A percentile compares a stretch with the other conserved stretches of the same genome.
These are phyloP conservation scores for Alternaria dauci DNA, from an alignment of 2,329 filamentous ascomycete genomes.

Conservation along the genomic window DNA sequence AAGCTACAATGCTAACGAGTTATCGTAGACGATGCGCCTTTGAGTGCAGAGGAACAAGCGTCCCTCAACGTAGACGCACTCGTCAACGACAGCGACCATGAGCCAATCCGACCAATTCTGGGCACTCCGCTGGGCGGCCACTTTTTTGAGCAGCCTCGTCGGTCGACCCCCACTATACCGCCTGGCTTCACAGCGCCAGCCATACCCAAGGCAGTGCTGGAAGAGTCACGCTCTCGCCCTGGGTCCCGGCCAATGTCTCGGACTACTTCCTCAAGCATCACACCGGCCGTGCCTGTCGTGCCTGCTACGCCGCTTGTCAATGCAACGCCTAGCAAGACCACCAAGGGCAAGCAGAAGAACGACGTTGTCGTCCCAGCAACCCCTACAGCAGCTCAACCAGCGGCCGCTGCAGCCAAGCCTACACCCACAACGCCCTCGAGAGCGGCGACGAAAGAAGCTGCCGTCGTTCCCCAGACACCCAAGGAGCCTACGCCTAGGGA, in stretches of 20 bases:
- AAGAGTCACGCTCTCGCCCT: conserved; percentile 31
- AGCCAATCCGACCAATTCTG: conserved; percentile 42
- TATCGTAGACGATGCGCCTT: conserved; percentile 67
- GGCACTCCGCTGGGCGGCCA: conserved; percentile 32
- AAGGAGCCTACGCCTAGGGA: conserved; percentile 19
- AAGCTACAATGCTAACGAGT: conserved; percentile 53
- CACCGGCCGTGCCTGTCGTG: conserved; percentile 52
- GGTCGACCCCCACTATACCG: conserved; percentile 56
- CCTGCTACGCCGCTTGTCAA: conserved; percentile 48
- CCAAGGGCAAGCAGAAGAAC: conserved; percentile 30
- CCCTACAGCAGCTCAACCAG: conserved; percentile 4
- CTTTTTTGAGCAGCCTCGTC: conserved; percentile 49
- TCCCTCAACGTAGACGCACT: conserved; percentile 72
- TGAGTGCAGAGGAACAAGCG: conserved; percentile 67
- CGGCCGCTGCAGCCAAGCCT: conserved; percentile 7
- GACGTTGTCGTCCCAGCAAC: conserved; percentile 13
- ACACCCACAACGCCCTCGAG: conserved; percentile 36
- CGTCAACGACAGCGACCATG: conserved; percentile 64
- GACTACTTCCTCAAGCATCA: conserved; percentile 42
- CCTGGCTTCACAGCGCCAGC: conserved; percentile 53
- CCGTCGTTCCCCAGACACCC: conserved; percentile 19
- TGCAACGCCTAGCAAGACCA: conserved; percentile 42
- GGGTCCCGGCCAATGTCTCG: conserved; percentile 37
- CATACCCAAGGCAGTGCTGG: conserved; percentile 31
- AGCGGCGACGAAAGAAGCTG: conserved; percentile 17